Evolutionary conservation across 164 flowering plant species (phyloP), one percentile per base, ranked within the genome.

Genomic region (Piper betle): DNA sequence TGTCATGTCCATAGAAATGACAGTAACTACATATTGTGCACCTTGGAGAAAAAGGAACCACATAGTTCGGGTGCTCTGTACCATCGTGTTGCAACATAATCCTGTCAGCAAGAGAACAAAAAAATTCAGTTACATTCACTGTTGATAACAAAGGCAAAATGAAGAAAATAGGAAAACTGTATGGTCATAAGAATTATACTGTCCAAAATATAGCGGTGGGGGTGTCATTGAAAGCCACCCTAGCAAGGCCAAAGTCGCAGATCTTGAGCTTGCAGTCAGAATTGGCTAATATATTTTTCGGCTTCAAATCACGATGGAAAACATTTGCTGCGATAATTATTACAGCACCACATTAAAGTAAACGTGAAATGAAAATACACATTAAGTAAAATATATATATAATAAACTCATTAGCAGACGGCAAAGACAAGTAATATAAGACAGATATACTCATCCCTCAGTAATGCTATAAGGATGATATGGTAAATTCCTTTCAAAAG

Each of bases 1-100:
- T 10, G 11, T 10, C 10, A 6, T 10, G 10, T 42, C 46, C 46
- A 6, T 42, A 6, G 11, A 6, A 10, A 6, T 1, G 11, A 42
- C 11, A 10, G 20, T 12, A 6, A 38, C n/a, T 43, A 52, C 55
- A 60, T 53, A 13, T 55, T 20, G 39, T 62, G 59, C 67, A 92
- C 98, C 91, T 92, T 92, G 37, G 98, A 92, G 84, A 89, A 92
- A 75, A 92, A 92, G 13, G 96, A 92, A 61, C 98, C 98, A 75
- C 98, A 91, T 67, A 91, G 71, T 65, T 91, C 98, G 53, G 98
- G 98, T 67, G 98, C 98, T 64, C 98, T 81, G 58, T 92, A 92
- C 98, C 96, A 92, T 67, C 98, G 79, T 65, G 98, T 92, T 53
- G 98, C 98, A 64, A 92, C 98, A 77, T 92, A 92, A 70, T 92